Percentiles rank a stretch among this genome's conserved stretches.
phyloP scores from a whole-genome alignment of 2,329 filamentous ascomycete species.

The Ceratocystis ficicola region DNA sequence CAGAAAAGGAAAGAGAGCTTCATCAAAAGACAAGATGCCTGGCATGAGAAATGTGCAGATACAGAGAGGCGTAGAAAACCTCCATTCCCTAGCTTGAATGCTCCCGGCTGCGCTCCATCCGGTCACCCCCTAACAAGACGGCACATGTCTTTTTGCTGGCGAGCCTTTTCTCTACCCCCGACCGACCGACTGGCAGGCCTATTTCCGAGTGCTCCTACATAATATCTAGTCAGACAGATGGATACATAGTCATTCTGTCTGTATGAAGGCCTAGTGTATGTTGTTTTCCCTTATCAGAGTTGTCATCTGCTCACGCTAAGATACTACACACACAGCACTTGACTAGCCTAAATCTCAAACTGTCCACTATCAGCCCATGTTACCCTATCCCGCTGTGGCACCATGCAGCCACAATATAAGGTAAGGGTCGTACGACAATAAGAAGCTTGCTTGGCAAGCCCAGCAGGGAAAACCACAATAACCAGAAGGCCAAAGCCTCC shows the following conservation, averaged over 20 bases:
- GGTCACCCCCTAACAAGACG: background rate
- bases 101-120: background rate
- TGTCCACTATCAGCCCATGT: conserved; percentile 2
- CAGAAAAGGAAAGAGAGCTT: too few relatives aligned
- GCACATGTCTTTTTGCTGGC: background rate
- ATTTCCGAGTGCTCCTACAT: background rate
- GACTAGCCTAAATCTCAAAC: background rate
- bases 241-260: background rate
- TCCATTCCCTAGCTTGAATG: too few relatives aligned
- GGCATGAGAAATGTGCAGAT: too few relatives aligned
- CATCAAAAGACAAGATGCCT: background rate
- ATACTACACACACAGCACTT: background rate
- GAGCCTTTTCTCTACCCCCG: background rate
- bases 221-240: background rate
- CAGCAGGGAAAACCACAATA: background rate
- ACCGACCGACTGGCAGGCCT: background rate
- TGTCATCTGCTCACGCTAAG: background rate
- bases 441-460: conserved; percentile 1
- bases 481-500: background rate
- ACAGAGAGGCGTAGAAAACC: too few relatives aligned
- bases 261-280: background rate
- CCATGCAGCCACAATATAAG: background rate
- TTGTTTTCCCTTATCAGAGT: background rate
- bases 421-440: conserved; percentile 8
- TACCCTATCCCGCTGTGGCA: background rate